Conservation (phyloP, 495 filamentous ascomycete species). For the Clavariopsis aquatica region DNA sequence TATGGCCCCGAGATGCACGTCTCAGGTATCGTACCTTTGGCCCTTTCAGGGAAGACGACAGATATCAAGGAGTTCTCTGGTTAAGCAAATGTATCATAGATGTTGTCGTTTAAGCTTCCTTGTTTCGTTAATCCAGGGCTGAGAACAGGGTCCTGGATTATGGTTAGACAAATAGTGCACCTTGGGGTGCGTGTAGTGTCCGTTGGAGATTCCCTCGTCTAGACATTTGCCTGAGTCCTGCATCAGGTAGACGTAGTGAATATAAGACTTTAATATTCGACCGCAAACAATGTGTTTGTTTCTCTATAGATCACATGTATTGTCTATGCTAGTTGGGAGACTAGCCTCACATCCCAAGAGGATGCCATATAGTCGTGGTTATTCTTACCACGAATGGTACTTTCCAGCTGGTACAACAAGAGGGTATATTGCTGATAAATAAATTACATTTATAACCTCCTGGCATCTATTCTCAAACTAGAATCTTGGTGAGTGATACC, state of each 20-base stretch:
- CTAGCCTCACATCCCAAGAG: no score
- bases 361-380: no score
- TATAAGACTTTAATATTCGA: constrained; percentile 5
- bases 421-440: no score
- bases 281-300: not conserved
- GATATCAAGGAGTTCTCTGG: constrained; percentile 52
- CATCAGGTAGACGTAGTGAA: constrained; percentile 11
- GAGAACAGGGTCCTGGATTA: constrained; percentile 4
- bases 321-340: no score
- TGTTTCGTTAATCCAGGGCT: not conserved
- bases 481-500: no score
- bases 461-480: no score
- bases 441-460: no score
- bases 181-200: not conserved
- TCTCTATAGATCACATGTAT: no score
- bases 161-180: constrained; percentile 26
- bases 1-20: constrained; percentile 97
- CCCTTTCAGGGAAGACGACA: constrained; percentile 60
- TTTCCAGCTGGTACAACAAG: no score
- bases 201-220: constrained; percentile 8
- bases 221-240: constrained; percentile 4
- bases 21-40: constrained; percentile 67
- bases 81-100: constrained; percentile 31
- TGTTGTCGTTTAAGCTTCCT: constrained; percentile 6
- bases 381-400: no score